These are phyloP conservation scores for Dryadomyces quercivorus DNA, from an alignment of 2,329 filamentous ascomycete species.

Conservation along the genomic window DNA sequence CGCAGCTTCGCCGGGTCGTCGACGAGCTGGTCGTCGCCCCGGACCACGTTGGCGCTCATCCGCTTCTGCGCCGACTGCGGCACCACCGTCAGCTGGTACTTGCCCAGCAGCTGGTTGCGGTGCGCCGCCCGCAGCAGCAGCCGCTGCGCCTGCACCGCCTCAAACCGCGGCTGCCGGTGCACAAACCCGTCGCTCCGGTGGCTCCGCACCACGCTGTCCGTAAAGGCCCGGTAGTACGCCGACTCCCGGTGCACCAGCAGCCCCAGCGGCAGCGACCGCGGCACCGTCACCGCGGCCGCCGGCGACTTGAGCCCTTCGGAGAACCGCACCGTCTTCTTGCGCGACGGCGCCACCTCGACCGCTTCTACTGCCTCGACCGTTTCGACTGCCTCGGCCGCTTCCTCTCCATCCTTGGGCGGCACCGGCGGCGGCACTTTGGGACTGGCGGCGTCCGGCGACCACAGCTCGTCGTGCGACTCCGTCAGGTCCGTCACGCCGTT, in stretches of 20 bases:
- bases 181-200: conserved; percentile 67
- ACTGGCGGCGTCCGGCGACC: conserved; percentile 12
- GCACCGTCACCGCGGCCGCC: conserved; percentile 10
- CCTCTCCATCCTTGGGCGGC: conserved; percentile 12
- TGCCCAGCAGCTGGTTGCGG: conserved; percentile 71
- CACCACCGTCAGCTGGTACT: conserved; percentile 63
- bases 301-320: conserved; percentile 38
- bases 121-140: conserved; percentile 62
- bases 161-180: conserved; percentile 73
- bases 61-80: conserved; percentile 59
- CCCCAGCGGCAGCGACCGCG: conserved; percentile 39
- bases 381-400: conserved; percentile 7
- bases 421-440: conserved; percentile 14
- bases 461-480: conserved; percentile 9
- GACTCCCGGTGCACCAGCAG: conserved; percentile 50
- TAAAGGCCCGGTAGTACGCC: conserved; percentile 82
- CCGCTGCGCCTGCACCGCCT: conserved; percentile 75
- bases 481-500: conserved; percentile 51
- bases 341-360: conserved; percentile 10
- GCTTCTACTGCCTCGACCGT: too few relatives aligned
- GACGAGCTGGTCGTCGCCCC: conserved; percentile 52
- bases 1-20: conserved; percentile 52
- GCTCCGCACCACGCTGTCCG: conserved; percentile 55
- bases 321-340: conserved; percentile 68
- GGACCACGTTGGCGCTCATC: conserved; percentile 60